phyloP scores from a whole-genome alignment of 2,329 filamentous ascomycete species.

The Apiospora koreana region DNA sequence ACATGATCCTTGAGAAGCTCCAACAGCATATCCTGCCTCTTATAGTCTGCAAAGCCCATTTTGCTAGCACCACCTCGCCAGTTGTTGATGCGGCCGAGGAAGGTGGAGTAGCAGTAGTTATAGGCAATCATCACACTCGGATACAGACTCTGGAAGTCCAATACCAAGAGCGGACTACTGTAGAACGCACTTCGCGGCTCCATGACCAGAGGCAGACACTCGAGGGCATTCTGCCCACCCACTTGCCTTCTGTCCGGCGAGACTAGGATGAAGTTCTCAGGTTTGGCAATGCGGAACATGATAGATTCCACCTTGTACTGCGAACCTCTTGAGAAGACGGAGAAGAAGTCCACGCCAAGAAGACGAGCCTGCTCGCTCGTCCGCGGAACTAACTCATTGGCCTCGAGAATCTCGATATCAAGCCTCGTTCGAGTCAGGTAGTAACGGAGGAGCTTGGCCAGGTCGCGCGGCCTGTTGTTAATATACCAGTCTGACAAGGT shows the following conservation, averaged over 20 bases:
- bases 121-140: constrained; percentile 99
- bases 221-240: constrained; percentile 88
- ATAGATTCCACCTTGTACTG: constrained; percentile 99
- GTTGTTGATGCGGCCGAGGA: constrained; percentile 78
- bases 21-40: constrained; percentile 72
- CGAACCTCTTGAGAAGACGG: constrained; percentile 89
- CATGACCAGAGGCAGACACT: constrained; percentile 95
- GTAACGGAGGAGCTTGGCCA: constrained; percentile 76
- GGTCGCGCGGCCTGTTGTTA: constrained; percentile 65
- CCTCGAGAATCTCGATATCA: constrained; percentile 87
- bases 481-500: constrained; percentile 83
- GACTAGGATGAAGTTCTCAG: constrained; percentile 88
- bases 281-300: constrained; percentile 98
- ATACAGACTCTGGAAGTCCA: constrained; percentile 96
- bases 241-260: constrained; percentile 92
- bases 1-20: constrained; percentile 80
- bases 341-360: constrained; percentile 94
- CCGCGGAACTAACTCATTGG: constrained; percentile 83
- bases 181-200: constrained; percentile 96
- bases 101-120: constrained; percentile 98
- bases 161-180: constrained; percentile 80
- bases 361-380: constrained; percentile 94
- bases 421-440: constrained; percentile 75
- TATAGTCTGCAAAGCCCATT: constrained; percentile 90
- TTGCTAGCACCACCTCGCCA: constrained; percentile 87